A percentile compares a stretch with the other conserved stretches of the same genome.
These are phyloP conservation scores for Chlorencoelia australis DNA, from an alignment of 2,329 filamentous ascomycete genomes.

Conservation along the genomic window DNA sequence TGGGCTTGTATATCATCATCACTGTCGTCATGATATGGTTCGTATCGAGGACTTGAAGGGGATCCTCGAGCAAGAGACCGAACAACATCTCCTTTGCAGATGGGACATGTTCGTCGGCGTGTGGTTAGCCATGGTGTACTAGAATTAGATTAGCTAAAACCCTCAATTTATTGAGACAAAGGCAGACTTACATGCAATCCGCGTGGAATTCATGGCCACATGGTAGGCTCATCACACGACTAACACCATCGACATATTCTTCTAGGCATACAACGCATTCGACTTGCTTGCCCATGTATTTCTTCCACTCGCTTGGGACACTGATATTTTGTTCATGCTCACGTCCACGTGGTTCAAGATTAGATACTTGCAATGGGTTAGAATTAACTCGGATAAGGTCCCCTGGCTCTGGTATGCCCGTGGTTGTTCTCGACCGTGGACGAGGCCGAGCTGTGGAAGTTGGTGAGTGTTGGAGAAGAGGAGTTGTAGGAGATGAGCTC, in stretches of 20 bases:
- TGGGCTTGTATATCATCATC: conserved; percentile 35
- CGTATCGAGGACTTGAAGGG: conserved; percentile 24
- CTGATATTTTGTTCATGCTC: conserved; percentile 39
- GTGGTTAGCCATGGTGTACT: conserved; percentile 97
- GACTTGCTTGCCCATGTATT: conserved; percentile 58
- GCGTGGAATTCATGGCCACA: conserved; percentile 97
- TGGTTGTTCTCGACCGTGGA: conserved; percentile 56
- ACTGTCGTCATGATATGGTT: conserved; percentile 31
- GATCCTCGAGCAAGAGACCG: conserved; percentile 45
- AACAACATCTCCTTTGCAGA: conserved; percentile 97
- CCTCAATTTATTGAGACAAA: conserved; percentile 2
- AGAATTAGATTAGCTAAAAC: conserved; percentile 7
- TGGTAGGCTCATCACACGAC: conserved; percentile 89
- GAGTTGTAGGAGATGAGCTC: conserved; percentile 64
- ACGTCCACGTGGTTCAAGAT: conserved; percentile 14
- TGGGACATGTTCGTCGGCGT: conserved; percentile 89
- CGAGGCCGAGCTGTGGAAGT: conserved; percentile 43
- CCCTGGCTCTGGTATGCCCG: conserved; percentile 44
- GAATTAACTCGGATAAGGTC: conserved; percentile 36
- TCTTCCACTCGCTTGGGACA: conserved; percentile 49
- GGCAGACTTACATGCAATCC: conserved; percentile 83
- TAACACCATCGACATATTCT: conserved; percentile 91
- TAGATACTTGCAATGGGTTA: conserved; percentile 21
- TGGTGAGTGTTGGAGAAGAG: conserved; percentile 55
- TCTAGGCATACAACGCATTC: conserved; percentile 97